phyloP scores from a whole-genome alignment of 2,329 filamentous ascomycete species.

The Exophiala calicioides region DNA sequence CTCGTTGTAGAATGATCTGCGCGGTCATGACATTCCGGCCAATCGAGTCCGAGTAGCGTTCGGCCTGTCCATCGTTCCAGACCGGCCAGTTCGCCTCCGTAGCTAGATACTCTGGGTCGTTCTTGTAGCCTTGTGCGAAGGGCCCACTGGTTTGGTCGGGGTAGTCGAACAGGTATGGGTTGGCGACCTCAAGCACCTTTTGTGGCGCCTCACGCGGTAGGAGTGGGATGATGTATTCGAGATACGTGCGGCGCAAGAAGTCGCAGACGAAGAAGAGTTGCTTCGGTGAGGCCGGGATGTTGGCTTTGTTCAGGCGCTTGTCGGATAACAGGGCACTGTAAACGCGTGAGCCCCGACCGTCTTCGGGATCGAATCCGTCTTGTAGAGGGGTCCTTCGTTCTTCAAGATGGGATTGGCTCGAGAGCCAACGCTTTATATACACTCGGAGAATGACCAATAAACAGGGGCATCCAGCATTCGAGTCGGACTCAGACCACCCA shows the following conservation, averaged over 20 bases:
- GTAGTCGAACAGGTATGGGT: neutral
- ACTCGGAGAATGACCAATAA: too few relatives aligned
- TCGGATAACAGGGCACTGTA: neutral
- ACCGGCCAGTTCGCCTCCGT: neutral
- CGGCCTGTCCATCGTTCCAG: neutral
- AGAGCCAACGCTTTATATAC: too few relatives aligned
- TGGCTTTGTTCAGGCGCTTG: neutral
- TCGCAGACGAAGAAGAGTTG: neutral
- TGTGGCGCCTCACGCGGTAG: neutral
- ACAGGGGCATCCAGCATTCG: too few relatives aligned
- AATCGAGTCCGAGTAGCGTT: neutral
- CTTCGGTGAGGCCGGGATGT: neutral
- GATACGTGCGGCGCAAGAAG: neutral
- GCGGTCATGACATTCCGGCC: neutral
- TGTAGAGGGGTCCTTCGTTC: neutral
- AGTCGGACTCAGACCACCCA: too few relatives aligned
- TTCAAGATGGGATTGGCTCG: too few relatives aligned
- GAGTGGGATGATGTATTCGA: neutral
- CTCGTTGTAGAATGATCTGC: neutral
- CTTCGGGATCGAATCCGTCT: neutral
- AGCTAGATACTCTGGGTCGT: neutral
- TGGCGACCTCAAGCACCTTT: neutral
- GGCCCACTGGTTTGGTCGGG: neutral
- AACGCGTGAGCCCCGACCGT: too few relatives aligned
- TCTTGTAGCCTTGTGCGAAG: neutral